phyloP scores from a whole-genome alignment of 148 eudicot genomes.

The Simmondsia chinensis region DNA sequence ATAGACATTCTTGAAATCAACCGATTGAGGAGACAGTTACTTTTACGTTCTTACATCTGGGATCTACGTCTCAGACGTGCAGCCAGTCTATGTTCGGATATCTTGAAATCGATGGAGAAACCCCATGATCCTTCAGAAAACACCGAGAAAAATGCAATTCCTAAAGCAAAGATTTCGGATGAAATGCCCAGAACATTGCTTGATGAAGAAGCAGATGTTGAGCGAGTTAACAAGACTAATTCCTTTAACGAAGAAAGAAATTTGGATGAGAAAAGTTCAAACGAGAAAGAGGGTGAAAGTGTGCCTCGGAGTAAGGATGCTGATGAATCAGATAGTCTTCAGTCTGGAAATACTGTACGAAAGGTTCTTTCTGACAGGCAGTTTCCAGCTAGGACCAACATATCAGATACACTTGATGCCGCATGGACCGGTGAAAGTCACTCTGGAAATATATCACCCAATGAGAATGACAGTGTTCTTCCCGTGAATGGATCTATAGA shows the following conservation, averaged over 20 bases:
- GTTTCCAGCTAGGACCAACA: slow-evolving; percentile 25
- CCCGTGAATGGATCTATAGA: too few species aligned
- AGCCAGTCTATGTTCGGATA: slow-evolving; percentile 32
- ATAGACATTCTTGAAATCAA: slow-evolving; percentile 87
- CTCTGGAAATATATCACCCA: slow-evolving; percentile 18
- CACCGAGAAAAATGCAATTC: slow-evolving; percentile 9
- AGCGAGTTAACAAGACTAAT: slow-evolving; percentile 15
- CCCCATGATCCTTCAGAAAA: slow-evolving; percentile 9
- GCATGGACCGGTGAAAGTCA: slow-evolving; percentile 77
- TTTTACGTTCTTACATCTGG: slow-evolving; percentile 82
- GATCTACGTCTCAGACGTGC: slow-evolving; percentile 70
- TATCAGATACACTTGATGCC: slow-evolving; percentile 77
- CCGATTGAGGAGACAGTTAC: slow-evolving; percentile 54
- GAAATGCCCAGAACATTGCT: slow-evolving; percentile 9
- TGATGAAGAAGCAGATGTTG: slow-evolving; percentile 16
- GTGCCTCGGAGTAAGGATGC: slow-evolving; percentile 14
- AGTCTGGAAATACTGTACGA: slow-evolving; percentile 21
- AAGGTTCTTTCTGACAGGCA: slow-evolving; percentile 55
- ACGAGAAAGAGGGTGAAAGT: slow-evolving; percentile 16
- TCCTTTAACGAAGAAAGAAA: slow-evolving; percentile 14
- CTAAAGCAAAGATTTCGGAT: slow-evolving; percentile 11
- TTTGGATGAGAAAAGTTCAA: slow-evolving; percentile 9
- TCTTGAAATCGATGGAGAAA: slow-evolving; percentile 21
- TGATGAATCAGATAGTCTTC: slow-evolving; percentile 19
- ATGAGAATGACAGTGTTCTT: too few species aligned